These are phyloP conservation scores for Pythium biforme DNA, from an alignment of 352 stramenopile genomes.

Conservation along the genomic window DNA sequence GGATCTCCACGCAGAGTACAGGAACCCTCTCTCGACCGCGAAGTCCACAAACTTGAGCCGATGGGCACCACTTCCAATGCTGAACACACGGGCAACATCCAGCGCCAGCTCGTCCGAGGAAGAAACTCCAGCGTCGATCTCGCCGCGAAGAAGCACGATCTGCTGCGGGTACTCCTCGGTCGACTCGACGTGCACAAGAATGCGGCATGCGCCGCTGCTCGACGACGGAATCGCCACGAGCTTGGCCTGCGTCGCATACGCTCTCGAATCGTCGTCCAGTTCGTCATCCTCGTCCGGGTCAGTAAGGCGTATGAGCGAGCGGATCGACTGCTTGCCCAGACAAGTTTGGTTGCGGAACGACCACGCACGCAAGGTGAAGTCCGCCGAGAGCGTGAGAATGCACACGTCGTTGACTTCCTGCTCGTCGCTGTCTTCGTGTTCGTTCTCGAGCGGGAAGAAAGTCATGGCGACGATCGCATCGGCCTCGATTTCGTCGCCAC, in stretches of 20 bases:
- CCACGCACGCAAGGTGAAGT: conserved; percentile 67
- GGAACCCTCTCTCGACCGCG: conserved; percentile 56
- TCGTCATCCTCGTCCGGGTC: conserved; percentile 37
- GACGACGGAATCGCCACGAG: conserved; percentile 53
- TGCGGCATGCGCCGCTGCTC: conserved; percentile 53
- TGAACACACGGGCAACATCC: conserved; percentile 56
- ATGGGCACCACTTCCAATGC: conserved; percentile 31
- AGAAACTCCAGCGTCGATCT: conserved; percentile 32
- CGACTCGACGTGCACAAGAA: conserved; percentile 69
- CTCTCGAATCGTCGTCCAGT: conserved; percentile 20
- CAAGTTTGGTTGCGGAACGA: conserved; percentile 66
- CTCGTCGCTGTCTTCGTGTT: conserved; percentile 42
- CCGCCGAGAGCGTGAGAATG: conserved; percentile 62
- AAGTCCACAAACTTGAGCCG: conserved; percentile 73
- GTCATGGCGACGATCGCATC: conserved; percentile 55
- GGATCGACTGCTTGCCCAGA: conserved; percentile 60
- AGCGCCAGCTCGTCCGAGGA: conserved; percentile 41
- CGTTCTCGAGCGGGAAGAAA: conserved; percentile 56
- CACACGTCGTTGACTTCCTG: conserved; percentile 61
- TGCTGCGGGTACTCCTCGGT: conserved; percentile 50
- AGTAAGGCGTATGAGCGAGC: conserved; percentile 30
- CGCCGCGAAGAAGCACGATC: conserved; percentile 60
- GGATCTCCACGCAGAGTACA: conserved; percentile 76
- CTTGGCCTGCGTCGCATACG: conserved; percentile 55
- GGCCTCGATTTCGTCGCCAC: conserved; percentile 30